Evolutionary conservation across 1,139 yeast species (phyloP).

Genomic region (Candida sp.): DNA sequence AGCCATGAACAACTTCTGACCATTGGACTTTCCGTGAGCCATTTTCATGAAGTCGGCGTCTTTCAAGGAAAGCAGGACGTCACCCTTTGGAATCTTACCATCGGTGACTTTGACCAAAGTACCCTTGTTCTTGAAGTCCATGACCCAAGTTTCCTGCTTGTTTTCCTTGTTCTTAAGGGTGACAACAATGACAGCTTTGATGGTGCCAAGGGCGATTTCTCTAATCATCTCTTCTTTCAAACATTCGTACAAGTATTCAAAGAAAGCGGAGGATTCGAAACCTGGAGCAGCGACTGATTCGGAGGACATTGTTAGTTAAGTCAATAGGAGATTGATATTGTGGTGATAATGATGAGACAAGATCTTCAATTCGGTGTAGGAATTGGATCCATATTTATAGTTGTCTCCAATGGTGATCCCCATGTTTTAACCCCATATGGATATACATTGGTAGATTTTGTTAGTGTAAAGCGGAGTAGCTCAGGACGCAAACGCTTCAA

Average conservation of each 20-base stretch:
- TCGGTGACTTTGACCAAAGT: slow-evolving; percentile 48
- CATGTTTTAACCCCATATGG: neutral
- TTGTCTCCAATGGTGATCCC: neutral
- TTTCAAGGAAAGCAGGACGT: slow-evolving; percentile 64
- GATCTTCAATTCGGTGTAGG: neutral
- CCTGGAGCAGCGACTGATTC: slow-evolving; percentile 44
- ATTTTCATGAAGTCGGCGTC: slow-evolving; percentile 71
- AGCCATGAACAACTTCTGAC: slow-evolving; percentile 81
- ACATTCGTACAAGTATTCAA: slow-evolving; percentile 43
- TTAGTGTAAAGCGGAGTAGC: neutral
- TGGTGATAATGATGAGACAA: neutral
- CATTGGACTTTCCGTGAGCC: slow-evolving; percentile 78
- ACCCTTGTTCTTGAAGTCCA: slow-evolving; percentile 73
- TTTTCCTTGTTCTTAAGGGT: slow-evolving; percentile 72
- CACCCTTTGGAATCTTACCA: slow-evolving; percentile 58
- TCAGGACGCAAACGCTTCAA: neutral
- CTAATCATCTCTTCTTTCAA: slow-evolving; percentile 42
- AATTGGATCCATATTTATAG: neutral
- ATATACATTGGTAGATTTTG: neutral
- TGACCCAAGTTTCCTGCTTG: slow-evolving; percentile 65
- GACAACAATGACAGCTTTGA: slow-evolving; percentile 68
- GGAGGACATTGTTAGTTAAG: neutral
- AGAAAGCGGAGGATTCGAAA: slow-evolving; percentile 50
- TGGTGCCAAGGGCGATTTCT: slow-evolving; percentile 48
- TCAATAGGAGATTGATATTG: neutral